Evolutionary conservation across 1,139 yeast genomes (phyloP).

Genomic region (Yamadazyma kanchanaburiensis): DNA sequence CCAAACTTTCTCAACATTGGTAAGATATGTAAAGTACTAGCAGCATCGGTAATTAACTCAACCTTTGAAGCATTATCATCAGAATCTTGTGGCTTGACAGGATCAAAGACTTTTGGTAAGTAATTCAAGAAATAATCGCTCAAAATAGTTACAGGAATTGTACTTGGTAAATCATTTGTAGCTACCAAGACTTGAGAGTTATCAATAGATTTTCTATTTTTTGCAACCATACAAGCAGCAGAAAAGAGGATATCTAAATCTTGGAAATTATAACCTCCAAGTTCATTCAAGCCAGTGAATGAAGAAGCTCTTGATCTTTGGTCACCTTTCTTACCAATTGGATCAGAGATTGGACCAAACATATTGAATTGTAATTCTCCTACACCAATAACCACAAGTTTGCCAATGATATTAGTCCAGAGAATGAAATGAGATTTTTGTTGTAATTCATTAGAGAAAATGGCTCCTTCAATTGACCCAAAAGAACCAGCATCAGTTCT

Average conservation of each 20-base stretch:
- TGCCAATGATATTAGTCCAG: constrained; percentile 25
- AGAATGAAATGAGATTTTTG: constrained; percentile 34
- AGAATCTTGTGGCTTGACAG: constrained; percentile 10
- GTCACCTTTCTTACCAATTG: constrained; percentile 14
- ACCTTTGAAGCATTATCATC: constrained; percentile 16
- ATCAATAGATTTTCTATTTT: constrained; percentile 16
- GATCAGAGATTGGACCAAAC: constrained; percentile 18
- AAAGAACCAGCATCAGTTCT: constrained; percentile 14
- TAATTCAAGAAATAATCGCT: constrained; percentile 39
- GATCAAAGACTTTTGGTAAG: constrained; percentile 21
- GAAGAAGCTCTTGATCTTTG: constrained; percentile 34
- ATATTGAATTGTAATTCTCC: constrained; percentile 35
- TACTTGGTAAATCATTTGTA: constrained; percentile 32
- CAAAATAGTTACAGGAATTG: constrained; percentile 33
- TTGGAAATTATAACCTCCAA: constrained; percentile 42
- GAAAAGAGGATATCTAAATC: constrained; percentile 36
- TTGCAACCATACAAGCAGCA: constrained; percentile 30
- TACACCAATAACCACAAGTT: constrained; percentile 28
- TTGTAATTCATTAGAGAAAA: constrained; percentile 39
- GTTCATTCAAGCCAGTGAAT: constrained; percentile 36
- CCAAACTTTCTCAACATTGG: constrained; percentile 40
- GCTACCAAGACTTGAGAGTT: constrained; percentile 19
- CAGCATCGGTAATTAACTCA: constrained; percentile 22
- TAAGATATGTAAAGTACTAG: constrained; percentile 18
- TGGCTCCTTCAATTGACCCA: constrained; percentile 33